Conservation (phyloP, 169 alveolate genomes). For the Plasmodium gonderi region DNA sequence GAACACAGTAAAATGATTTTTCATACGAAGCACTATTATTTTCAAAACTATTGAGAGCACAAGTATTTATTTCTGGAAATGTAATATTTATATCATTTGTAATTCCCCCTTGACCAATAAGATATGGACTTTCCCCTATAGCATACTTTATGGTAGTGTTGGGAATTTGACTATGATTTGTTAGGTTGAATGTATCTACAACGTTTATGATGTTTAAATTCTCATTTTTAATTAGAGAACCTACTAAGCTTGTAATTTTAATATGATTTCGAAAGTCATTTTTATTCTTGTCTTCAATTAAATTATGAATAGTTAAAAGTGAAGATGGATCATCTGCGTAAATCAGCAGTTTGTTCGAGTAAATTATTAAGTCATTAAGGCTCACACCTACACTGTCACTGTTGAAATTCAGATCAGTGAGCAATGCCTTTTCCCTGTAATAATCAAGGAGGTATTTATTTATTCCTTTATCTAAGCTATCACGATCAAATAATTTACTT, state of each 20-base stretch:
- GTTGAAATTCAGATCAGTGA: constrained; percentile 40
- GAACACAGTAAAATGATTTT: constrained; percentile 44
- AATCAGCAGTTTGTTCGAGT: constrained; percentile 51
- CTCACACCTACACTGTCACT: constrained; percentile 4
- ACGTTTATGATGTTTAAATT: constrained; percentile 46
- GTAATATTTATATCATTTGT: constrained; percentile 46
- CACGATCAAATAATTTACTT: constrained; percentile 56
- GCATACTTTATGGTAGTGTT: constrained; percentile 42
- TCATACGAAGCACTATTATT: constrained; percentile 18
- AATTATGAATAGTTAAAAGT: constrained; percentile 28
- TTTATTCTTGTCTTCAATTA: constrained; percentile 49
- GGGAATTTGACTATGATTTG: constrained; percentile 42
- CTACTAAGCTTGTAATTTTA: constrained; percentile 72
- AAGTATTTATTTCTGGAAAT: constrained; percentile 63
- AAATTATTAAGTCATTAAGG: constrained; percentile 30
- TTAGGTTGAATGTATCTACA: constrained; percentile 42
- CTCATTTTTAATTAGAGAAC: constrained; percentile 57
- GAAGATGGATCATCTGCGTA: constrained; percentile 42
- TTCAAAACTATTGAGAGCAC: constrained; percentile 28
- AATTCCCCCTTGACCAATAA: constrained; percentile 23
- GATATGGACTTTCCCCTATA: constrained; percentile 64
- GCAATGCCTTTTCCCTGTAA: constrained; percentile 43
- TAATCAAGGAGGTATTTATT: constrained; percentile 50
- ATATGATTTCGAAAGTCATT: constrained; percentile 72
- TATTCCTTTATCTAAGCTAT: constrained; percentile 66